Evolutionary conservation across 805 yeast genomes (phyloP), one percentile per base, ranked within the genome.

Genomic region (Lachancea kluyveri): DNA sequence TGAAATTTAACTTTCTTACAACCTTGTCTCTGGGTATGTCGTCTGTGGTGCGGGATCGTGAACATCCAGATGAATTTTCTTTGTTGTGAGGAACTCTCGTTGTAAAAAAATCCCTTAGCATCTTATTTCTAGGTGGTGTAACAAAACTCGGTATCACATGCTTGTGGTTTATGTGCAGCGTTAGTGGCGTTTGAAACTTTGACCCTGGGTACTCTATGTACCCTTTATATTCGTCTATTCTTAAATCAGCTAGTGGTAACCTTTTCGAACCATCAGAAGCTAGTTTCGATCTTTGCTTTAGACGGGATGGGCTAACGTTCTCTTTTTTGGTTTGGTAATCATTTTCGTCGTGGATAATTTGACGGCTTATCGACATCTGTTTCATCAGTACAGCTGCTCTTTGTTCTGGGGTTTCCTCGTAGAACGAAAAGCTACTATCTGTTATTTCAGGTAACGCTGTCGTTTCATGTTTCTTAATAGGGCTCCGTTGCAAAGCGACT

Each of bases 261-360:
- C 45, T 29, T 9, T 25, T 24, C 14, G 23, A 11, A n/a, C n/a
- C n/a, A n/a, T n/a, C n/a, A n/a, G n/a, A n/a, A n/a, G n/a, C n/a
- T n/a, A n/a, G 8, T 21, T 22, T n/a, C 21, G 20, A 13, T 9
- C 12, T 6, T 17, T 15, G 3, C 6, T 5, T 18, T 18, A 6
- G 5, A 6, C 15, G 5, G 16, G 6, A 13, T 30, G 50, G 41
- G 19, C 46, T 36, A 32, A 39, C 33, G 36, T 41, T 40, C 38
- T 40, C 46, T 28, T 40, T 39, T 18, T 41, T 33, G 17, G 37
- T 33, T 16, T 44, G 41, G 23, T 37, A 39, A 25, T 42, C 40
- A 14, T 42, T 44, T 44, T 30, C 62, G 45, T 31, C 57, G 42
- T 26, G 48, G 33, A 18, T 50, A 31, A 28, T 48, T 56, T 13